Conservation (phyloP, 2,329 filamentous ascomycete species). For the Metarhizium humberi region DNA sequence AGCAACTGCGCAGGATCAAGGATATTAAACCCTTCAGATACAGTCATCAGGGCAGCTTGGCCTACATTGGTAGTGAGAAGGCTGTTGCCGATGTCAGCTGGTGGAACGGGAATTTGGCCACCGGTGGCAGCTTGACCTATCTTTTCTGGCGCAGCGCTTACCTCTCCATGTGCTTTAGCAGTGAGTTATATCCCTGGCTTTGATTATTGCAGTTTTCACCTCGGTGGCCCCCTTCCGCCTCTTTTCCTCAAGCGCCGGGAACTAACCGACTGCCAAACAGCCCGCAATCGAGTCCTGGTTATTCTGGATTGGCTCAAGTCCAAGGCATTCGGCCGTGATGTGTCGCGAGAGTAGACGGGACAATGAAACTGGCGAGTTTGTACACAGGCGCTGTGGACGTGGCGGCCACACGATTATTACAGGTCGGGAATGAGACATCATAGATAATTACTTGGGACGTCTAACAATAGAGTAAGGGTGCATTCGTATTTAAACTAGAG, state of each 20-base stretch:
- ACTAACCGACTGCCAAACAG: slow-evolving; percentile 32
- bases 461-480: neutral
- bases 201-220: neutral
- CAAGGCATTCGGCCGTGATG: slow-evolving; percentile 91
- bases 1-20: slow-evolving; percentile 79
- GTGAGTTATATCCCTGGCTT: slow-evolving; percentile 48
- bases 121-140: slow-evolving; percentile 88
- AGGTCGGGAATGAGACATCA: neutral
- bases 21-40: slow-evolving; percentile 97
- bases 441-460: neutral
- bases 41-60: slow-evolving; percentile 91
- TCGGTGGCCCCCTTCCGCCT: neutral
- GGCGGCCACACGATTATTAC: neutral
- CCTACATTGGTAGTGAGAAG: slow-evolving; percentile 97
- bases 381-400: neutral
- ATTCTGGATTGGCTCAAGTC: slow-evolving; percentile 94
- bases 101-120: slow-evolving; percentile 94
- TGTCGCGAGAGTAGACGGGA: slow-evolving; percentile 62
- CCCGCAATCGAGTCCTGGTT: slow-evolving; percentile 89
- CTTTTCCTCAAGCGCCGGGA: neutral
- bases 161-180: slow-evolving; percentile 99
- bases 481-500: too few species aligned
- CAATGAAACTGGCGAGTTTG: neutral
- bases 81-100: slow-evolving; percentile 95
- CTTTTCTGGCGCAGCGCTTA: slow-evolving; percentile 98